Evolutionary conservation across 139 green algal genomes (phyloP).

Genomic region (Diplosphaera chodatii): DNA sequence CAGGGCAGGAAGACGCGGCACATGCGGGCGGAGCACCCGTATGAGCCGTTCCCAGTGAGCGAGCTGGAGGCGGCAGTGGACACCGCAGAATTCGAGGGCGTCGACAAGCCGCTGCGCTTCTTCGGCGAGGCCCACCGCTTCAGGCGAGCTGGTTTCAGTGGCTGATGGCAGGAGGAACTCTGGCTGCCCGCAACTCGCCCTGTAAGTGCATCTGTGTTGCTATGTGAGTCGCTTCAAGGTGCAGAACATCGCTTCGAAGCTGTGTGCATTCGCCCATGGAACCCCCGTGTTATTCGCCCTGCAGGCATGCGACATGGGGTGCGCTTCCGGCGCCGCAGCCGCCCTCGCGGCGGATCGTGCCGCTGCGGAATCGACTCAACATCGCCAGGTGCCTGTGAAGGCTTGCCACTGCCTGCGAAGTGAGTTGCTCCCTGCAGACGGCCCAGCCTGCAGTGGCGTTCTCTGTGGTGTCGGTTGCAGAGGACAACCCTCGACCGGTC

Average conservation of each 20-base stretch:
- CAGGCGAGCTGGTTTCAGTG: too few species aligned
- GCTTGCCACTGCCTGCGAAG: too few species aligned
- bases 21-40: slow-evolving; percentile 26
- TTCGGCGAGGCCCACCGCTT: slow-evolving; percentile 10
- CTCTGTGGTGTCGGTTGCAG: too few species aligned
- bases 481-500: too few species aligned
- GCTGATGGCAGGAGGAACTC: too few species aligned
- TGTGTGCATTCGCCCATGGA: too few species aligned
- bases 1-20: slow-evolving; percentile 1
- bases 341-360: not conserved
- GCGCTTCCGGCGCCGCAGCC: not conserved
- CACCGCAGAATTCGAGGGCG: slow-evolving; percentile 10
- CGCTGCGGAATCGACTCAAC: not conserved
- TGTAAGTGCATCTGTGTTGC: too few species aligned
- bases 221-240: too few species aligned
- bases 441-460: too few species aligned
- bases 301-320: not conserved
- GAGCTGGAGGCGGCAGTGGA: slow-evolving; percentile 36
- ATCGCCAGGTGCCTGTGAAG: not conserved
- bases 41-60: slow-evolving; percentile 36
- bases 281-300: not conserved
- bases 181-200: too few species aligned
- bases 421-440: too few species aligned
- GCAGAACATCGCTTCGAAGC: not conserved
- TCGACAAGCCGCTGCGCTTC: slow-evolving; percentile 9